phyloP scores from a whole-genome alignment of 441 rosid genomes.

The Dalechampia spathulata region DNA sequence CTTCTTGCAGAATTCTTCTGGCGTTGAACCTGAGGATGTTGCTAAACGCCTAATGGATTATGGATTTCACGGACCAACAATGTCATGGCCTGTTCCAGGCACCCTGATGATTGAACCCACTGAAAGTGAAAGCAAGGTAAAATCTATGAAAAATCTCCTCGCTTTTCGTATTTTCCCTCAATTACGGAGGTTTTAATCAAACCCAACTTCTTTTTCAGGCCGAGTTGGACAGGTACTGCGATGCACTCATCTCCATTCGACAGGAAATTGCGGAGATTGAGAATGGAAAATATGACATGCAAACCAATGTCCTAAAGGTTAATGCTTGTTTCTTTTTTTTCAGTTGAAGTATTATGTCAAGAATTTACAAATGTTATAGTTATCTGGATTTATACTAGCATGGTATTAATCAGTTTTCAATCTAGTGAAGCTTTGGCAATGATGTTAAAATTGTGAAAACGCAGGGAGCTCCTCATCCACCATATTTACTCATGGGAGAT shows the following conservation, averaged over 20 bases:
- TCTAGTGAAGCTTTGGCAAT: neutral
- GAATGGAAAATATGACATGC: slow-evolving; percentile 76
- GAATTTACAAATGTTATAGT: too few relatives aligned
- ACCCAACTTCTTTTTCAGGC: slow-evolving; percentile 49
- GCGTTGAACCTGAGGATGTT: slow-evolving; percentile 95
- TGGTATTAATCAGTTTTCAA: slow-evolving; percentile 4
- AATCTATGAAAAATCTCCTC: neutral
- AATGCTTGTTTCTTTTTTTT: too few relatives aligned
- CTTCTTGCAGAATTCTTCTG: slow-evolving; percentile 62
- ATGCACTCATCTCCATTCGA: slow-evolving; percentile 87
- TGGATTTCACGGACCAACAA: slow-evolving; percentile 94
- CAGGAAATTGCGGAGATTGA: slow-evolving; percentile 90
- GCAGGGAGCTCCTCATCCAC: slow-evolving; percentile 98
- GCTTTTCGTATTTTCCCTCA: slow-evolving; percentile 7
- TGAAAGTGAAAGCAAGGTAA: slow-evolving; percentile 99
- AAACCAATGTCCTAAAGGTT: slow-evolving; percentile 91
- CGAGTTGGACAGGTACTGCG: slow-evolving; percentile 89
- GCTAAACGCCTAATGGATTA: slow-evolving; percentile 96
- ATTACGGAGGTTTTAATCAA: neutral
- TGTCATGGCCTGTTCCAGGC: slow-evolving; percentile 99
- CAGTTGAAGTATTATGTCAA: too few relatives aligned
- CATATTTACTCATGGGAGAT: slow-evolving; percentile 92
- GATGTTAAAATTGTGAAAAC: slow-evolving; percentile 14
- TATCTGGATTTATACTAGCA: too few relatives aligned
- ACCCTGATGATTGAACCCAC: slow-evolving; percentile 99